Percentiles rank a stretch among this genome's conserved stretches.
Evolutionary conservation across 2,329 filamentous ascomycete genomes (phyloP).

Genomic region (Xylariales sp.): DNA sequence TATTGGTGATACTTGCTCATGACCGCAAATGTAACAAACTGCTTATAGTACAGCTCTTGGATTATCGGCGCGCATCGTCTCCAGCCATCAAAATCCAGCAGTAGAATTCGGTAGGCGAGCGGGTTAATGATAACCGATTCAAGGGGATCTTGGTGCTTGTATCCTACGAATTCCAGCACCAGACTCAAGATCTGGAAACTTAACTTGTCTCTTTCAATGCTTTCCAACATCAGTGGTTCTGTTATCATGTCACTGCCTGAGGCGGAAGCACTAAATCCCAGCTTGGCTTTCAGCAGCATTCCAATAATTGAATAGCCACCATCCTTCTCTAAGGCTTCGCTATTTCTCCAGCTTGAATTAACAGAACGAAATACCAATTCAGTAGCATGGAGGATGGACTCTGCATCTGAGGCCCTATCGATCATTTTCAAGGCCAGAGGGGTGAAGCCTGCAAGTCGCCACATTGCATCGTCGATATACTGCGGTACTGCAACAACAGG

Average conservation of each 20-base stretch:
- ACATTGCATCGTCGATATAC: constrained; percentile 85
- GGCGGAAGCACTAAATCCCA: constrained; percentile 47
- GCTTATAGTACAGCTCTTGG: constrained; percentile 86
- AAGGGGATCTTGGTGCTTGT: constrained; percentile 71
- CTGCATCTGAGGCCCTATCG: constrained; percentile 66
- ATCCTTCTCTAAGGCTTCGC: constrained; percentile 95
- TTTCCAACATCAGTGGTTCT: constrained; percentile 40
- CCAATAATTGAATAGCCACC: constrained; percentile 89
- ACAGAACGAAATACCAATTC: constrained; percentile 84
- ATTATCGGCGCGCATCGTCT: constrained; percentile 70
- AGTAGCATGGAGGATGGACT: constrained; percentile 71
- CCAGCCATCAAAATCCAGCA: constrained; percentile 95
- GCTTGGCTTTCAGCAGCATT: constrained; percentile 77
- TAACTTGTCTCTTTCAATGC: constrained; percentile 50
- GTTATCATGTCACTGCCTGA: constrained; percentile 27
- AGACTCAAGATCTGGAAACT: constrained; percentile 66
- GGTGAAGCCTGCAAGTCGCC: constrained; percentile 88
- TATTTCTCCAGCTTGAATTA: constrained; percentile 91
- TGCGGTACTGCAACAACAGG: constrained; percentile 79
- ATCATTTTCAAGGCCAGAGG: constrained; percentile 81
- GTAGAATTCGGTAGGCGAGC: constrained; percentile 83
- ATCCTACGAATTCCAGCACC: constrained; percentile 83
- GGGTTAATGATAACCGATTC: constrained; percentile 95
- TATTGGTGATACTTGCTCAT: constrained; percentile 90
- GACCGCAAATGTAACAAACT: constrained; percentile 85